phyloP scores from a whole-genome alignment of 1,284 basidiomycete species.

The Moesziomyces parantarcticus region DNA sequence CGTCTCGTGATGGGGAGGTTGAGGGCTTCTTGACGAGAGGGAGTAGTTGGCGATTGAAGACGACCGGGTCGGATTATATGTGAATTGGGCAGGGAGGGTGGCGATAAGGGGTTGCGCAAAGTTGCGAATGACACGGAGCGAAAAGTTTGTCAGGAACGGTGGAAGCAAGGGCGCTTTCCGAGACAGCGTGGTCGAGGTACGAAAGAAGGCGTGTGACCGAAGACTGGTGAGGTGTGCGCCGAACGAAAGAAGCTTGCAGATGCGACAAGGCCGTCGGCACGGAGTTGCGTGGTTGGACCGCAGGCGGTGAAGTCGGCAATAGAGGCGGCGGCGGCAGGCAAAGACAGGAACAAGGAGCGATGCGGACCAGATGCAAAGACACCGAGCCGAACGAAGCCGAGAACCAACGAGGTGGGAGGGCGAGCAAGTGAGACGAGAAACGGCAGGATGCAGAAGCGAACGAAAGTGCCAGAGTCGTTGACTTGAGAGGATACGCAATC shows the following conservation, averaged over 20 bases:
- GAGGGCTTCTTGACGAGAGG: not conserved
- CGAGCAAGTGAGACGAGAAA: not conserved
- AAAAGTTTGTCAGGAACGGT: constrained; percentile 8
- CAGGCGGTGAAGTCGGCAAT: not conserved
- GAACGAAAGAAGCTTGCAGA: too few species aligned
- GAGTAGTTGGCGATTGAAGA: not conserved
- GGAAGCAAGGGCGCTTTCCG: too few species aligned
- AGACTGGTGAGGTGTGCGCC: constrained; percentile 29
- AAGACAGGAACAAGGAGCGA: not conserved
- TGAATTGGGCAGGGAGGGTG: too few species aligned
- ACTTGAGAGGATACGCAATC: not conserved
- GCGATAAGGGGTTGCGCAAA: not conserved
- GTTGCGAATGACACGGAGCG: not conserved
- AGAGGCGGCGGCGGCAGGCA: not conserved
- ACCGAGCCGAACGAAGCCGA: not conserved
- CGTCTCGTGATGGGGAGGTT: not conserved
- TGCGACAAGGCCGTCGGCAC: constrained; percentile 10
- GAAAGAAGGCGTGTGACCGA: constrained; percentile 7
- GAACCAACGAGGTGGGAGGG: not conserved
- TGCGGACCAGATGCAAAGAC: not conserved
- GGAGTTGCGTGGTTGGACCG: not conserved
- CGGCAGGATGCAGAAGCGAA: not conserved
- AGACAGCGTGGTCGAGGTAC: not conserved
- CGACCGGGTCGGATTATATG: constrained; percentile 1
- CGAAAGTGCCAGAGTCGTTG: not conserved